Evolutionary conservation across 495 filamentous ascomycete genomes (phyloP), one percentile per base, ranked within the genome.

Genomic region (Penicillium macrosclerotiorum): DNA sequence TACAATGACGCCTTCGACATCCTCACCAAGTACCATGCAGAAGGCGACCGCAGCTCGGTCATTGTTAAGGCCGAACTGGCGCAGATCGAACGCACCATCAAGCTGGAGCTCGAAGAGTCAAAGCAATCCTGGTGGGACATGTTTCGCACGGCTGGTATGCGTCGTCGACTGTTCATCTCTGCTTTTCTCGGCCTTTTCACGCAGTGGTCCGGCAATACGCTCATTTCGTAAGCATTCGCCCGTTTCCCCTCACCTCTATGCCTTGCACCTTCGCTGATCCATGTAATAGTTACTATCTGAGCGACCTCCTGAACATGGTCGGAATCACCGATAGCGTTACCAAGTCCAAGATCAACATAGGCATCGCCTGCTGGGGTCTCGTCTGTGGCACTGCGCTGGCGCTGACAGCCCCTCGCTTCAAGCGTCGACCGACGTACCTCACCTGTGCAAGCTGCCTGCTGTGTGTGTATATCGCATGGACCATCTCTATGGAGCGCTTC

Each of bases 121-220:
- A 77, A 79, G 50, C 63, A 66, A 33, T 72, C 73, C 8, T 84
- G 81, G 78, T 41, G 44, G 14, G 78, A 83, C 45, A 65, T 82
- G 65, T 59, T 84, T 47, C 63, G 60, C 8, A 76, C 76, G 0
- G 30, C 71, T 0, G 81, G 79, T 17, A 84, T 80, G 63, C 64
- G 73, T 8, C 73, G 75, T 35, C 77, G 81, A 31, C 64, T 82
- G 5, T 47, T 83, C 20, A 77, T 85, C 51, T 72, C 73, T 3
- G 70, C 75, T 6, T 74, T 79, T 42, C 64, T 84, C 11, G 79
- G 80, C 4, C 54, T 84, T 5, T 84, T 85, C 61, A 79, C 79
- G 0, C 81, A 86, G 54, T 83, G 80, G 70, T 81, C 78, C 27
- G 81, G 82, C 17, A 85, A 85, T 55, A 80, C 77, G 8, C 63